Evolutionary conservation across 495 filamentous ascomycete genomes (phyloP), one percentile per base, ranked within the genome.

Genomic region (Recurvomyces mirabilis): DNA sequence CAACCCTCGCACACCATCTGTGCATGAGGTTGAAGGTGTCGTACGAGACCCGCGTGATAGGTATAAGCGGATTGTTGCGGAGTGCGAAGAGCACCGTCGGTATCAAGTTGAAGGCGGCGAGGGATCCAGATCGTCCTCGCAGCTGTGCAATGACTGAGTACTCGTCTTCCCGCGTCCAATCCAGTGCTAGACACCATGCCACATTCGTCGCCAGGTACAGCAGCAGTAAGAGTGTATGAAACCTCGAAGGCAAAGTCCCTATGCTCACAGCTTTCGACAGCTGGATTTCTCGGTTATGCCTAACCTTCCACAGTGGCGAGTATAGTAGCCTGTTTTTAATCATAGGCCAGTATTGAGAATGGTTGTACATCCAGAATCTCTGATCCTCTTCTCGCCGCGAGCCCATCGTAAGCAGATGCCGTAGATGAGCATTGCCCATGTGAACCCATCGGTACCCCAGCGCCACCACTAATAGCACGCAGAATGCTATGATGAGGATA

Each of bases 11-110:
- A 37, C 91, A 76, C 93, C 93, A 98, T 33, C 93, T 78, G 62
- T 98, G 91, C 18, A 98, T 65, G 15, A 95, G 71, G 61, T 95
- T 96, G 71, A 91, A 95, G 1, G 88, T 93, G 66, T 98, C 93
- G 65, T 95, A 98, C 58, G 84, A 88, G 60, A 95, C 77, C 23
- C 77, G 74, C 47, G 96, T 68, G 13, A 93, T 60, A 1, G 69
- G 59, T 49, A 94, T 94, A n/a, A 95, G 66, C 13, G 85, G 85
- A 59, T 94, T 96, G 67, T 96, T 96, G 53, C 89, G 79, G 17
- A 86, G 78, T 13, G 87, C 89, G 46, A 95, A 74, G 41, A 96
- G 67, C 51, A 98, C 74, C 17, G 94, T 71, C 5, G 87, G 85
- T n/a, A 94, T 73, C 80, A 96, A 82, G 62, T 93, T 98, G 47